Evolutionary conservation across 345 rosid genomes (phyloP).

Genomic region (Mallotus nudiflorus): DNA sequence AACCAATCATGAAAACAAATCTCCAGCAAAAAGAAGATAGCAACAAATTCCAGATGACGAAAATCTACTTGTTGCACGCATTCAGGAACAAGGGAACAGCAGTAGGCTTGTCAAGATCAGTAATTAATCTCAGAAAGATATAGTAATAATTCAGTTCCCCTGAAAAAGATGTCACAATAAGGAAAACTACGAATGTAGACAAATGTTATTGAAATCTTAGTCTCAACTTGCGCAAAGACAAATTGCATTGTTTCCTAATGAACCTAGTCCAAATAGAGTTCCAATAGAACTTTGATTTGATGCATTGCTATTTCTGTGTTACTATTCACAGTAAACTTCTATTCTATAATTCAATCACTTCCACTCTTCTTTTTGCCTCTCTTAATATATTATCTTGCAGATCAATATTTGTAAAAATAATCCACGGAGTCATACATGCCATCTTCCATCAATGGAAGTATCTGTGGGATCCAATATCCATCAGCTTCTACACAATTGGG

Average conservation of each 20-base stretch:
- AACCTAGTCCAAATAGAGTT: background rate
- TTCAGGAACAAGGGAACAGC: background rate
- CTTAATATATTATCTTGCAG: background rate
- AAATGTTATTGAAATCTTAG: background rate
- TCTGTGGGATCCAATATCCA: background rate
- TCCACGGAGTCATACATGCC: background rate
- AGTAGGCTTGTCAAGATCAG: background rate
- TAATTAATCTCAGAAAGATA: background rate
- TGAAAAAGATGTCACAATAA: background rate
- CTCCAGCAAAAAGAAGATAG: background rate
- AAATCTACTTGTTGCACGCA: background rate
- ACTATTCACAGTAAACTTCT: background rate
- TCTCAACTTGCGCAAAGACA: background rate
- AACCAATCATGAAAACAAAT: slow-evolving; percentile 5
- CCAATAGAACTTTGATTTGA: background rate
- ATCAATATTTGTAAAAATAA: background rate
- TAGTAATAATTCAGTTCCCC: background rate
- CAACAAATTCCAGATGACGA: background rate
- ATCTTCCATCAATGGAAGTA: background rate
- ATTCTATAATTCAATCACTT: background rate
- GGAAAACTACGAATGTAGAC: background rate
- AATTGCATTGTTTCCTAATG: background rate
- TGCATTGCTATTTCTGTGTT: background rate
- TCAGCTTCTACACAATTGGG: background rate
- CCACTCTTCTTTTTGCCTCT: background rate